Percentiles rank a stretch among this genome's conserved stretches.
Conservation (phyloP, 176 grass and related monocot species). For the Echinochloa phyllopogon region DNA sequence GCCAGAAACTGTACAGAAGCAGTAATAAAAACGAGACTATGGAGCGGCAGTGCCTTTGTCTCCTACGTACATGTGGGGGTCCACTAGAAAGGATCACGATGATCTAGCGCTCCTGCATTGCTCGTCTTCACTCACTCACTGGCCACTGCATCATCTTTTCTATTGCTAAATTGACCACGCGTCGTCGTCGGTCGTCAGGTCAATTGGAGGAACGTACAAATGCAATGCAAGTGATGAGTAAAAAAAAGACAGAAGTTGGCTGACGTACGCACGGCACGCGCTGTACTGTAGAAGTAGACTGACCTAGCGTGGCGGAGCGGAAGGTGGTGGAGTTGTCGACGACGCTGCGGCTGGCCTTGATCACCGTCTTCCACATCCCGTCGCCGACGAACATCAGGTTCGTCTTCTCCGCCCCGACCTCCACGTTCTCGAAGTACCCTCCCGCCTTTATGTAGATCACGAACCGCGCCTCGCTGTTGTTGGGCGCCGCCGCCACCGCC, state of each 20-base stretch:
- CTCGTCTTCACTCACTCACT: not conserved
- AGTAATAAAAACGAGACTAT: not conserved
- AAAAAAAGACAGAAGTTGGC: no score
- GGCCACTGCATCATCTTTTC: not conserved
- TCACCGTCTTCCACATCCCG: conserved; percentile 84
- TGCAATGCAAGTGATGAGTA: not conserved
- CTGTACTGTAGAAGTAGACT: not conserved
- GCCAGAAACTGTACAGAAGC: not conserved
- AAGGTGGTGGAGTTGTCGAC: conserved; percentile 94
- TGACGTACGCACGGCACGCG: no score
- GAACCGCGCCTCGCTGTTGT: conserved; percentile 77
- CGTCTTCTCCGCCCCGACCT: conserved; percentile 71
- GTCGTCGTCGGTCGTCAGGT: no score
- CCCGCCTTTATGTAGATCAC: conserved; percentile 86
- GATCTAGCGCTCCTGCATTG: not conserved
- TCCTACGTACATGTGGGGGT: not conserved
- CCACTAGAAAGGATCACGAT: conserved; percentile 3
- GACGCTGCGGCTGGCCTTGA: conserved; percentile 80
- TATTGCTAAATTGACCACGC: no score
- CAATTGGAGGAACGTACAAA: not conserved
- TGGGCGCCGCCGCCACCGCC: conserved; percentile 82
- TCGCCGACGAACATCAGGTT: conserved; percentile 90
- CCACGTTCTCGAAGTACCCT: conserved; percentile 88
- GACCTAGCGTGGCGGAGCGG: conserved; percentile 86
- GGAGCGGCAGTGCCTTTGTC: not conserved